Base-by-base conservation (phyloP, 2,329 filamentous ascomycete genomes). In the Alternaria triticina region DNA sequence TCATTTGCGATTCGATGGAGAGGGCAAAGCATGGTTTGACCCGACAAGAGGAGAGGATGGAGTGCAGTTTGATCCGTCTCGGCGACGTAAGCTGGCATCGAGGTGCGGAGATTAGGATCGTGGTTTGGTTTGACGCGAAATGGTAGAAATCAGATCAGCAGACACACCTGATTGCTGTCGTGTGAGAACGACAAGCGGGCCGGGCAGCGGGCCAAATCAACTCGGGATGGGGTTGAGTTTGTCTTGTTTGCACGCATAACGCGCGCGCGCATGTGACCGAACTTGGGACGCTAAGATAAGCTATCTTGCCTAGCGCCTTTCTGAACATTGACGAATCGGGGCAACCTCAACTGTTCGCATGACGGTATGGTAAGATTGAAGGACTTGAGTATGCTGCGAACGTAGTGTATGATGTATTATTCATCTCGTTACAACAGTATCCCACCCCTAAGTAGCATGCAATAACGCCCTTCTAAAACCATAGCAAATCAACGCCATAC, bases 221-320 rank as follows among this genome's bases (percentile, higher is more conserved):
- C 51, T 68, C 62, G 60, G 61, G 65, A 52, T 49, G 45, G 47
- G 54, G 52, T 20, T 59, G 49, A 62, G 69, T 77, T 77, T 76
- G 74, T 68, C 70, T 72, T 74, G 74, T 77, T 77, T 76, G 73
- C 70, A 74, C 59, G 33, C 13, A n/a, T 47, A 45, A 61, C 62
- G 59, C 59, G 56, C 56, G 28, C 52, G 28, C 52, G 27, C 67
- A 69, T 66, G 64, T 69, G 65, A 67, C 50, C 45, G 13, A 11
- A 51, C 49, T 40, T 17, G 54, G 5, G 22, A 13, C 22, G 52
- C 61, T 68, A 62, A 68, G 43, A 51, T 68, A 68, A 68, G 61
- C 64, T 40, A 20, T 20, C 20, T 23, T 5, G 2, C 10, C 5
- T 17, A 23, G 7, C 28, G 49, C 49, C 1, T n/a, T 6, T 6